A percentile compares a stretch with the other conserved stretches of the same genome.
Evolutionary conservation across 1,284 basidiomycete species (phyloP).

Genomic region (Papiliotrema fonsecae): DNA sequence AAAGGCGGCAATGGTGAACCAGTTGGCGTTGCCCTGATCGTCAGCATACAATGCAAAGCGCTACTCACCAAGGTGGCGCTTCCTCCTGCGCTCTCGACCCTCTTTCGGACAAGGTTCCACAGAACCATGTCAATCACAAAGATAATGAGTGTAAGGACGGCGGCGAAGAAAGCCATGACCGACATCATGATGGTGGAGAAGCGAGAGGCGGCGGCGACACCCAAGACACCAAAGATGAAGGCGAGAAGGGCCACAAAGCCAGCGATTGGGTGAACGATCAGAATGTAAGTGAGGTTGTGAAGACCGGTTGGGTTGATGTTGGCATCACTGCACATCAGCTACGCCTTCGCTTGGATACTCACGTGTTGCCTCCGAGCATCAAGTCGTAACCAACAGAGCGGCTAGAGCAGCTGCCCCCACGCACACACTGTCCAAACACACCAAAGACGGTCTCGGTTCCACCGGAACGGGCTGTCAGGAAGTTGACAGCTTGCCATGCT

Average conservation of each 20-base stretch:
- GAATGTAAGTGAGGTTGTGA: conserved; percentile 63
- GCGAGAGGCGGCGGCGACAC: conserved; percentile 60
- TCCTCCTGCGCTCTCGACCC: conserved; percentile 55
- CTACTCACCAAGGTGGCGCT: conserved; percentile 49
- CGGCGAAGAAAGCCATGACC: conserved; percentile 59
- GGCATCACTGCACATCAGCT: conserved; percentile 12
- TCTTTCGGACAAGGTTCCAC: conserved; percentile 63
- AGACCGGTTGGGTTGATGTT: conserved; percentile 54
- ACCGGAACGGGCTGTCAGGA: conserved; percentile 56
- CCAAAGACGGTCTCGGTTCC: conserved; percentile 56
- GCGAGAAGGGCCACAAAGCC: conserved; percentile 66
- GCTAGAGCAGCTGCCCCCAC: conserved; percentile 51
- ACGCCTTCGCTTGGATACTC: conserved; percentile 10
- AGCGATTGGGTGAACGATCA: conserved; percentile 73
- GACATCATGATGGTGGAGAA: conserved; percentile 70
- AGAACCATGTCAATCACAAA: conserved; percentile 75
- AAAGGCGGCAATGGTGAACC: conserved; percentile 67
- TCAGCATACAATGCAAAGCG: not conserved
- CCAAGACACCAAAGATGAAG: conserved; percentile 63
- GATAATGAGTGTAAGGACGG: conserved; percentile 60
- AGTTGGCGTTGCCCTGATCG: conserved; percentile 44
- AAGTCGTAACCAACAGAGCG: conserved; percentile 38
- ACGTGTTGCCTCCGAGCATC: conserved; percentile 14
- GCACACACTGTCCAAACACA: conserved; percentile 63
- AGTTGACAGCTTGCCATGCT: conserved; percentile 65